These are phyloP conservation scores for Vicia villosa DNA, from an alignment of 306 rosid species.

Conservation along the genomic window DNA sequence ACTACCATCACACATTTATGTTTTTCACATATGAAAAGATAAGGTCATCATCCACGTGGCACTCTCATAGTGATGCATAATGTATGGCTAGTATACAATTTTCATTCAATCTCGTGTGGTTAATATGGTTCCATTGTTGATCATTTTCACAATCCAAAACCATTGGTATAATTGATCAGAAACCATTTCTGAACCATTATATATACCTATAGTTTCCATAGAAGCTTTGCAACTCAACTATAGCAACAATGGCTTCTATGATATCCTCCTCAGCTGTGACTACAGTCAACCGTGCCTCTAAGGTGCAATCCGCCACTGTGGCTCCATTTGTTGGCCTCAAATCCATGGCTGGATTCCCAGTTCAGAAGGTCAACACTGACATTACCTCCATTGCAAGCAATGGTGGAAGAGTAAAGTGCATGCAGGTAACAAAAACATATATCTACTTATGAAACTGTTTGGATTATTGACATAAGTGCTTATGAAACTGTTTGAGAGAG, in stretches of 20 bases:
- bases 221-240: slow-evolving; percentile 19
- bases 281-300: slow-evolving; percentile 49
- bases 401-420: slow-evolving; percentile 72
- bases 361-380: slow-evolving; percentile 59
- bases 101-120: slow-evolving; percentile 38
- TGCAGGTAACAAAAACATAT: slow-evolving; percentile 43
- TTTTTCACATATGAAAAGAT: slow-evolving; percentile 38
- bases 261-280: slow-evolving; percentile 54
- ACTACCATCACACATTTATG: slow-evolving; percentile 47
- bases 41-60: slow-evolving; percentile 49
- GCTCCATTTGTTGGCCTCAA: slow-evolving; percentile 80
- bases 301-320: slow-evolving; percentile 54
- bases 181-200: slow-evolving; percentile 31
- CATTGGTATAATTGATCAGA: neutral
- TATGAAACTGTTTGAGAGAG: neutral
- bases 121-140: slow-evolving; percentile 29
- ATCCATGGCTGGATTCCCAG: slow-evolving; percentile 54
- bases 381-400: slow-evolving; percentile 66
- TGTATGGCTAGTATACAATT: slow-evolving; percentile 42
- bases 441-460: neutral
- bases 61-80: slow-evolving; percentile 33
- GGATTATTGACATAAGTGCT: neutral
- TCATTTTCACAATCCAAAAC: slow-evolving; percentile 14
- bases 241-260: slow-evolving; percentile 59
- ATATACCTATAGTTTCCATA: slow-evolving; percentile 35